These are phyloP conservation scores for Xylaria scruposa DNA, from an alignment of 495 filamentous ascomycete species.

Conservation along the genomic window DNA sequence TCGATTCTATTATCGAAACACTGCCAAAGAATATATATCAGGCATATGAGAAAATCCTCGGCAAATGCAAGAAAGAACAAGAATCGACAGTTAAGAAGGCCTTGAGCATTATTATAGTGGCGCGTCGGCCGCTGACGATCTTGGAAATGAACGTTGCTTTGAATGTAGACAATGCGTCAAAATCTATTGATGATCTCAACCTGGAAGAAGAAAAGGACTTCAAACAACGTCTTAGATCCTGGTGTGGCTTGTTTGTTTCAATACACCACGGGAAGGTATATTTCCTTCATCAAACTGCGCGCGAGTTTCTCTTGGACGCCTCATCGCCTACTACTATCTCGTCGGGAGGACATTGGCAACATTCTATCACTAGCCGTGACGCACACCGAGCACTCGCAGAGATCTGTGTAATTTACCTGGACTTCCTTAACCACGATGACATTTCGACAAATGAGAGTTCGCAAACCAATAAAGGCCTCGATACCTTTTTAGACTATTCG, in stretches of 20 bases:
- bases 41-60: slow-evolving; percentile 53
- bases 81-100: slow-evolving; percentile 38
- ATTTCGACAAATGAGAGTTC: not conserved
- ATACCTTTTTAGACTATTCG: slow-evolving; percentile 11
- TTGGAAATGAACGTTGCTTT: slow-evolving; percentile 49
- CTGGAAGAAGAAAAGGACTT: slow-evolving; percentile 35
- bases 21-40: slow-evolving; percentile 46
- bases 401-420: slow-evolving; percentile 45
- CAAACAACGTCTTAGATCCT: slow-evolving; percentile 35
- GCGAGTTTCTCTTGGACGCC: slow-evolving; percentile 42
- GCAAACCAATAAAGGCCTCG: not conserved
- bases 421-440: not conserved
- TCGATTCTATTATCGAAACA: slow-evolving; percentile 33
- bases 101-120: slow-evolving; percentile 50
- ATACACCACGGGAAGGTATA: slow-evolving; percentile 46
- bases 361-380: slow-evolving; percentile 34
- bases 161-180: slow-evolving; percentile 32
- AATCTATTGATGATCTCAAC: slow-evolving; percentile 35
- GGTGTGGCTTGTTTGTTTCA: slow-evolving; percentile 51
- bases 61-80: slow-evolving; percentile 32
- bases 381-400: slow-evolving; percentile 42
- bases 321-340: not conserved
- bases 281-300: slow-evolving; percentile 54
- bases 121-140: slow-evolving; percentile 47
- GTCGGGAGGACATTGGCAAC: slow-evolving; percentile 30